Evolutionary conservation across 768 basidiomycete species (phyloP).

Genomic region (Mycena albidolilacea): DNA sequence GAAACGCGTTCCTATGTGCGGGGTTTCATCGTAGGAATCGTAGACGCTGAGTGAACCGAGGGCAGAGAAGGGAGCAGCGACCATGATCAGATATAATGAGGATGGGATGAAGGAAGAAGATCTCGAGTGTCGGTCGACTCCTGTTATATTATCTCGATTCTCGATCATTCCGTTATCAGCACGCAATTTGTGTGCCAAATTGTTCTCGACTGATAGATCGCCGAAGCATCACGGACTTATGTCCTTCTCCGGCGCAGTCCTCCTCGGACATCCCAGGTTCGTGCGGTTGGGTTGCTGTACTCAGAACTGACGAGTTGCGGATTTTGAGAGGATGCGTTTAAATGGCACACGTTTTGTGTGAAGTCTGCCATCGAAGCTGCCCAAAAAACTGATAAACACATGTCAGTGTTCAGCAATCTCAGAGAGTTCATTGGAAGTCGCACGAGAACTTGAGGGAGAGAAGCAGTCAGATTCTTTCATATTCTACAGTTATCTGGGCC

Average conservation of each 20-base stretch:
- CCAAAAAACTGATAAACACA: neutral
- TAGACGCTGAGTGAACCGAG: constrained; percentile 55
- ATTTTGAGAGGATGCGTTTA: no score
- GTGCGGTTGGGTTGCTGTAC: no score
- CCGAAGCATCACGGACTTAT: neutral
- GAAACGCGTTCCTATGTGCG: constrained; percentile 72
- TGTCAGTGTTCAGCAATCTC: neutral
- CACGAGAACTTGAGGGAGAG: neutral
- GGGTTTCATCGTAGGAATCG: constrained; percentile 59
- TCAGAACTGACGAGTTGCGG: no score
- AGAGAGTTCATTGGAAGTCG: no score
- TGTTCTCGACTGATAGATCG: neutral
- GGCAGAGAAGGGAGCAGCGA: constrained; percentile 47
- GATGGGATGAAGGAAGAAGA: neutral
- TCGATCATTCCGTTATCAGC: constrained; percentile 37
- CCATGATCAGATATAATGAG: constrained; percentile 38
- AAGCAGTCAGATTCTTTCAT: constrained; percentile 21
- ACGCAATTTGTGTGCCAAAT: constrained; percentile 33
- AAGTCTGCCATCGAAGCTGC: neutral
- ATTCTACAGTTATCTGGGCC: constrained; percentile 29
- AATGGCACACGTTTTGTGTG: no score
- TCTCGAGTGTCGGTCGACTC: neutral
- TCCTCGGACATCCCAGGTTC: neutral
- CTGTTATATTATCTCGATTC: neutral
- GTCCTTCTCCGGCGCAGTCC: neutral